phyloP scores from a whole-genome alignment of 495 filamentous ascomycete genomes.

The Baudoinia panamericana region DNA sequence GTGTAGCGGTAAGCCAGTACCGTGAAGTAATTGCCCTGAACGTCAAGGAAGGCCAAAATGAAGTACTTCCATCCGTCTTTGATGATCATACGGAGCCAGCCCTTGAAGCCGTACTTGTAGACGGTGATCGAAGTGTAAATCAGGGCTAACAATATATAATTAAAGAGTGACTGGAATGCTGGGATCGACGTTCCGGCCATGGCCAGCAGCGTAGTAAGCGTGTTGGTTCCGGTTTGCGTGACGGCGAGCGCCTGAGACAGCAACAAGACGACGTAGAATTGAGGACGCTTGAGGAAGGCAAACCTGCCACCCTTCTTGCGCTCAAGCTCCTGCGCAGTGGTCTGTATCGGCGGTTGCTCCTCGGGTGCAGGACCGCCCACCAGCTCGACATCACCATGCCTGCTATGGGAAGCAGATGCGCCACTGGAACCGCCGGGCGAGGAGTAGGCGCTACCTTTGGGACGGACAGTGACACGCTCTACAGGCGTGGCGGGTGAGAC shows the following conservation, averaged over 20 bases:
- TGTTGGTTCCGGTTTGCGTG: conserved; percentile 80
- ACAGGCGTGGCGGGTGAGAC: conserved; percentile 8
- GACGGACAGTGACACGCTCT: conserved; percentile 22
- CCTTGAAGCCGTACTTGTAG: conserved; percentile 65
- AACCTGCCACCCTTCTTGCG: conserved; percentile 46
- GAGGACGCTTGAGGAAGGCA: conserved; percentile 65
- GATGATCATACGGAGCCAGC: conserved; percentile 48
- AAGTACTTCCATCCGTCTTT: conserved; percentile 87
- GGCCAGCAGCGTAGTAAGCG: conserved; percentile 66
- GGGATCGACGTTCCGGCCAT: conserved; percentile 64
- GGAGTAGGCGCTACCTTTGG: conserved; percentile 19
- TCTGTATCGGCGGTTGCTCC: conserved; percentile 8
- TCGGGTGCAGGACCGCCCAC: conserved; percentile 4
- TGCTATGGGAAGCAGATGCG: conserved; percentile 19
- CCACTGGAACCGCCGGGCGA: conserved; percentile 5
- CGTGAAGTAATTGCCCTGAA: conserved; percentile 94
- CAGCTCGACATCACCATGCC: conserved; percentile 23
- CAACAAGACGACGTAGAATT: conserved; percentile 73
- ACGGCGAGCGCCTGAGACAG: conserved; percentile 78
- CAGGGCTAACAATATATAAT: conserved; percentile 71
- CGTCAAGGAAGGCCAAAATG: conserved; percentile 82
- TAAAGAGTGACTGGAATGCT: conserved; percentile 94
- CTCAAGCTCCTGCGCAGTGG: conserved; percentile 30
- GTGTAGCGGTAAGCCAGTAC: conserved; percentile 91
- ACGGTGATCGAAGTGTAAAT: conserved; percentile 74